Percentiles rank a stretch among this genome's conserved stretches.
Conservation (phyloP, 73 alveolate species). For the Stentor coeruleus region DNA sequence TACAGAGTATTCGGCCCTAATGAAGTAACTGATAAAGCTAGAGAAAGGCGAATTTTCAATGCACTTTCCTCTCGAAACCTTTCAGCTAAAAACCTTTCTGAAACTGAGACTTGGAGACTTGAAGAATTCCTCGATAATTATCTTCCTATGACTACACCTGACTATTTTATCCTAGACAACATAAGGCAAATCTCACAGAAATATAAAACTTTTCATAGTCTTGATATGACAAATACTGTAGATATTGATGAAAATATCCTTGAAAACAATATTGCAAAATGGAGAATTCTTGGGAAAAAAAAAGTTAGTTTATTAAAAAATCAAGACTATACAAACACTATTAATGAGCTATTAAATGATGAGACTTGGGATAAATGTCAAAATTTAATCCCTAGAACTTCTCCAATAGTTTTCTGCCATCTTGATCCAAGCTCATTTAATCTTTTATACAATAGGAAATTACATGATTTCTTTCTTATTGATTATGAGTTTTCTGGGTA, state of each 20-base stretch:
- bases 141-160: not conserved
- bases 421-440: conserved; percentile 1
- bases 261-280: not conserved
- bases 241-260: not conserved
- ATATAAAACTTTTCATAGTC: not conserved
- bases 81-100: not conserved
- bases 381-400: not conserved
- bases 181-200: not conserved
- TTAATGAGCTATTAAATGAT: not conserved
- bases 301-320: not conserved
- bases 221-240: not conserved
- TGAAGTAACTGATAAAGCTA: conserved; percentile 1
- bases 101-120: not conserved
- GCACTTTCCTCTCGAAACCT: not conserved
- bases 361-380: not conserved
- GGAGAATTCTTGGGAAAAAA: not conserved
- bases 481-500: conserved; percentile 22
- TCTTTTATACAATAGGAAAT: not conserved
- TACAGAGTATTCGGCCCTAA: conserved; percentile 18
- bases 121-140: not conserved
- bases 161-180: not conserved
- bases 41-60: not conserved
- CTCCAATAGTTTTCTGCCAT: conserved; percentile 11
- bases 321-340: not conserved
- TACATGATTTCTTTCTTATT: not conserved